Evolutionary conservation across 768 basidiomycete species (phyloP), one percentile per base, ranked within the genome.

Genomic region (Tricholoma flavovirens): DNA sequence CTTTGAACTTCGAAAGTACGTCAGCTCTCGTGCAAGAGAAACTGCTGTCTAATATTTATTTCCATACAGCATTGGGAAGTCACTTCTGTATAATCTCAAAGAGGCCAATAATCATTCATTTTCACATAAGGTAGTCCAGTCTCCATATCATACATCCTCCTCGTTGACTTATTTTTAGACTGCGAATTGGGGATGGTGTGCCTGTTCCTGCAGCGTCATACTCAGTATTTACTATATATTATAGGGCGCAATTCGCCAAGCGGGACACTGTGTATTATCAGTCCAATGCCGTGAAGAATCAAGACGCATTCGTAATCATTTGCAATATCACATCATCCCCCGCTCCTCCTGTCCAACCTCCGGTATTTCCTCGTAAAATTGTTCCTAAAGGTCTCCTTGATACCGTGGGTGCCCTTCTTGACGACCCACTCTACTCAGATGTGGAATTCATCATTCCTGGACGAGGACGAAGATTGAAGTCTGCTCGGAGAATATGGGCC

Each of bases 121-220:
- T 59, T 88, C 87, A 10, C 83, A 79, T 67, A 86, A 88, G 61
- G 76, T 69, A 51, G 33, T 21, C 14, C 42, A 21, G 22, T 17
- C 8, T 53, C 4, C 19, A 10, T 42, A 17, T 5, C 9, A 4
- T 10, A 12, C 12, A 22, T 4, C 12, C 6, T 32, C 22, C n/a
- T 53, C 22, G 46, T 38, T 32, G 40, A 36, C 1, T 46, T 17
- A 22, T 9, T 5, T n/a, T 11, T 50, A 88, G 86, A 87, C 90
- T 11, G 87, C 87, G 26, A 93, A 92, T 63, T 92, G 90, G 91
- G 90, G 89, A 69, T 93, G 91, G 89, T 87, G 79, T 33, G 49
- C 57, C 42, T 51, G 53, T 35, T 55, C 24, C 30, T 30, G n/a
- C 30, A 17, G n/a, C 22, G 17, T 33, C 24, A 49, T 45, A 36